Conservation (phyloP, 1,284 basidiomycete species). For the Inonotus obliquus region DNA sequence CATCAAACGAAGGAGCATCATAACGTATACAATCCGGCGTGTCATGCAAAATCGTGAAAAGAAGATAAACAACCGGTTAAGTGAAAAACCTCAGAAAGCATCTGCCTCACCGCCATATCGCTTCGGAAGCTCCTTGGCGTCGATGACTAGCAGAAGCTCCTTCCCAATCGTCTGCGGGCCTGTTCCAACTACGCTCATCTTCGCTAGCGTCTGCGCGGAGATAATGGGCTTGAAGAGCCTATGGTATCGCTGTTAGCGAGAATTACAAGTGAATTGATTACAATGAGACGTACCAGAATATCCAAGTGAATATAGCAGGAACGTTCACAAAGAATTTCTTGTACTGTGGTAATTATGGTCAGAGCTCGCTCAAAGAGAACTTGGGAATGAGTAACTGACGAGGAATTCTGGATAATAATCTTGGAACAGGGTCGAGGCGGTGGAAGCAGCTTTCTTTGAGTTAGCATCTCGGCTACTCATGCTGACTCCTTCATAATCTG, state of each 20-base stretch:
- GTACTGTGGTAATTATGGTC: conserved; percentile 36
- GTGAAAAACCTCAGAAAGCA: conserved; percentile 17
- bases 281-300: conserved; percentile 47
- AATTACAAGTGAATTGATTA: neutral
- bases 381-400: conserved; percentile 35
- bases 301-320: conserved; percentile 66
- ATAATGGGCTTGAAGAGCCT: conserved; percentile 69
- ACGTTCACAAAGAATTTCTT: conserved; percentile 79
- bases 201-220: conserved; percentile 62
- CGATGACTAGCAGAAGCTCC: conserved; percentile 51
- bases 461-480: conserved; percentile 62
- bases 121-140: conserved; percentile 52
- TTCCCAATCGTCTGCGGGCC: conserved; percentile 52
- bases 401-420: conserved; percentile 74
- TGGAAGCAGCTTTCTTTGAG: conserved; percentile 68
- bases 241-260: neutral
- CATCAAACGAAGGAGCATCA: neutral
- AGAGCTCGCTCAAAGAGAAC: neutral
- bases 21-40: neutral
- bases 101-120: conserved; percentile 62
- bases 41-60: neutral
- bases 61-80: neutral
- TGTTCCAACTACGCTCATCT: conserved; percentile 73
- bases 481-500: conserved; percentile 73
- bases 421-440: conserved; percentile 67